Evolutionary conservation across 2,329 filamentous ascomycete species (phyloP), one percentile per base, ranked within the genome.

Genomic region (Arachnomyces sp.): DNA sequence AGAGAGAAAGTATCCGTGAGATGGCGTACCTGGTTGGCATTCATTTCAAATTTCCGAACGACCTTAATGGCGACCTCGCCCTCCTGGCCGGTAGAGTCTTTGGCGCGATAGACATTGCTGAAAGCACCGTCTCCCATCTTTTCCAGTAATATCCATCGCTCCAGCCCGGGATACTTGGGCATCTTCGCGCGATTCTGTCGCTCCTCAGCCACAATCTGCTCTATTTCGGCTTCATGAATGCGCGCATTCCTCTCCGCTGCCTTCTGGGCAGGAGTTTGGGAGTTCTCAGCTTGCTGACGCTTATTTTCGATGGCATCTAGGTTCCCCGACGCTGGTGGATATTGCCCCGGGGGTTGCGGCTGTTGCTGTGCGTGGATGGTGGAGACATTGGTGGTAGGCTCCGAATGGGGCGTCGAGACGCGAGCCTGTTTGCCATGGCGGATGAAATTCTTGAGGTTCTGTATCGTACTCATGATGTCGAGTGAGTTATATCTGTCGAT

Each of bases 61-160:
- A 98, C 92, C 66, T 98, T 98, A 74, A 98, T 96, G 53, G 90
- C 92, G 28, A 92, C 88, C 60, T 96, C 82, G 50, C 77, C 79
- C 47, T 77, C 76, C 47, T 81, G 72, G 31, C 84, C 83, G 4
- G 79, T 74, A 34, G 65, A 73, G 61, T 98, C 92, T 51, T 74
- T 77, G 29, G 92, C 92, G 30, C 86, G 81, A 65, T 96, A 98
- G 49, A 98, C 92, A 57, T 96, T 96, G 71, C 90, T 96, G 73
- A 98, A 98, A 45, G 92, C 92, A 46, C 92, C 92, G 53, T 96
- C 92, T 49, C 92, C 92, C 90, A 98, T 98, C 75, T 96, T 96
- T 67, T 94, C 89, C 38, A 92, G 43, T 28, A 95, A 70, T 39
- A 82, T 78, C 82, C 85, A 98, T 56, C 89, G 72, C 53, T 94